A percentile compares a stretch with the other conserved stretches of the same genome.
phyloP scores from a whole-genome alignment of 169 alveolate genomes.

The Cryptosporidium baileyi region DNA sequence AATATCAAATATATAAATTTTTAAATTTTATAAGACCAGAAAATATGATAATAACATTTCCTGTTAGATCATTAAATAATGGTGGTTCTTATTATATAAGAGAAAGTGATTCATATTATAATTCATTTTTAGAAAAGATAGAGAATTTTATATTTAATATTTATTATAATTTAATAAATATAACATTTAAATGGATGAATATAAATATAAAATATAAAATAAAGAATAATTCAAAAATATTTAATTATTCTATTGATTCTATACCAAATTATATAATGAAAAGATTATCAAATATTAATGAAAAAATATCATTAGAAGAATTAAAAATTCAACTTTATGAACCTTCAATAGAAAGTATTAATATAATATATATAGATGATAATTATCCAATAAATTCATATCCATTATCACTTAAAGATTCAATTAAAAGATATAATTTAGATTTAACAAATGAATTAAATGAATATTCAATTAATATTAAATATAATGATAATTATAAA shows the following conservation, averaged over 20 bases:
- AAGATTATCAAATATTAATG: conserved; percentile 2
- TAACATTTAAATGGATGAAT: background rate
- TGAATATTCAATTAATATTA: background rate
- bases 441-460: background rate
- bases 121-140: background rate
- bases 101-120: background rate
- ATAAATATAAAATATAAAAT: background rate
- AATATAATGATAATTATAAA: background rate
- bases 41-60: conserved; percentile 29
- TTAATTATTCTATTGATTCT: conserved; percentile 24
- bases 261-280: background rate
- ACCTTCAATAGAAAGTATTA: background rate
- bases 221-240: background rate
- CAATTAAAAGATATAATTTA: background rate
- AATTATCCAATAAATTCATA: background rate
- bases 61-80: conserved; percentile 5
- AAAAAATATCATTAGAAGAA: background rate
- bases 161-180: background rate
- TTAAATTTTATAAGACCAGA: conserved; percentile 19
- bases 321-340: conserved; percentile 33
- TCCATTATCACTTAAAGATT: background rate
- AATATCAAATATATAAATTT: background rate
- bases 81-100: conserved; percentile 30
- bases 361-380: background rate
- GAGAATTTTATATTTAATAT: background rate